Percentiles rank a stretch among this genome's conserved stretches.
Conservation (phyloP, 192 early-diverging fungal genomes). For the Gryganskiella cystojenkinii region DNA sequence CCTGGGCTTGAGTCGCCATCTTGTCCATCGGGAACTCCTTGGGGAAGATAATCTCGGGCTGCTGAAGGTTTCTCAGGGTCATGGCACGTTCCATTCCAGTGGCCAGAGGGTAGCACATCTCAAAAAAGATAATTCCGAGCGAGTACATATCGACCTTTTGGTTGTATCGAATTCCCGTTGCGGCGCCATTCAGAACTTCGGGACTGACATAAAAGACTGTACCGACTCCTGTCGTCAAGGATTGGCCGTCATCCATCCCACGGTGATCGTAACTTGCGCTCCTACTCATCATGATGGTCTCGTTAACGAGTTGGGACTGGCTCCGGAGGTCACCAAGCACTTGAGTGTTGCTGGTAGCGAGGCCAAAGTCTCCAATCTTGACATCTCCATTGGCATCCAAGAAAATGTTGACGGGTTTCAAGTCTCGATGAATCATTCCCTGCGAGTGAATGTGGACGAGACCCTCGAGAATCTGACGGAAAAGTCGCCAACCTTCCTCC, state of each 20-base stretch:
- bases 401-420: constrained; percentile 91
- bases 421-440: constrained; percentile 90
- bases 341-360: constrained; percentile 67
- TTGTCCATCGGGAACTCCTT: constrained; percentile 71
- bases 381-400: constrained; percentile 71
- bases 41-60: constrained; percentile 76
- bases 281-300: constrained; percentile 49
- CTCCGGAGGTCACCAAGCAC: constrained; percentile 38
- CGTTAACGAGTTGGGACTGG: constrained; percentile 26
- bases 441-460: constrained; percentile 89
- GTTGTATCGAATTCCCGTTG: constrained; percentile 69
- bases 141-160: constrained; percentile 88
- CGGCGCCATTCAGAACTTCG: constrained; percentile 52
- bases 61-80: constrained; percentile 76
- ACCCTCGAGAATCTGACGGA: constrained; percentile 92
- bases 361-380: constrained; percentile 82
- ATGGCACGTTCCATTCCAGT: constrained; percentile 85
- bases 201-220: constrained; percentile 92
- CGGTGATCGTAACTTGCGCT: constrained; percentile 51
- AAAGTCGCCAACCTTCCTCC: constrained; percentile 85
- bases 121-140: constrained; percentile 83
- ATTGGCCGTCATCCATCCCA: constrained; percentile 60
- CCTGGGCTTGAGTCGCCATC: constrained; percentile 71
- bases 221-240: constrained; percentile 86
- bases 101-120: constrained; percentile 77